A percentile compares a stretch with the other conserved stretches of the same genome.
These are phyloP conservation scores for Pseudogymnoascus sp. DNA, from an alignment of 2,329 filamentous ascomycete genomes.

Conservation along the genomic window DNA sequence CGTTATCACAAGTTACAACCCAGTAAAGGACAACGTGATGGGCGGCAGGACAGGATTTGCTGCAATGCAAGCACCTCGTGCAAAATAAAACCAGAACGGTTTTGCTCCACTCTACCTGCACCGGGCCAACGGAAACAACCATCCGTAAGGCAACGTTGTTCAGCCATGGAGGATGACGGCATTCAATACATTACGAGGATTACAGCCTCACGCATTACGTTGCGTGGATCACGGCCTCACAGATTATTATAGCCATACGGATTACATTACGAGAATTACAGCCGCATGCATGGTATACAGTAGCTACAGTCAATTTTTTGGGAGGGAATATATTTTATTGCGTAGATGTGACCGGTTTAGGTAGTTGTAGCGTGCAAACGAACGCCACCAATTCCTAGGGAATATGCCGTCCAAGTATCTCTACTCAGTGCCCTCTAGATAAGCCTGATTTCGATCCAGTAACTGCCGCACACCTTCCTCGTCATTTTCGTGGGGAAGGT, in stretches of 20 bases:
- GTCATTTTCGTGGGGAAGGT: not conserved
- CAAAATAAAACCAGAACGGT: not conserved
- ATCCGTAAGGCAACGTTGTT: not conserved
- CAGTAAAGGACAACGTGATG: not conserved
- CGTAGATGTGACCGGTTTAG: not conserved
- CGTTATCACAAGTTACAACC: not conserved
- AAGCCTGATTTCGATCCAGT: not conserved
- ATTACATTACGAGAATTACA: too few species aligned
- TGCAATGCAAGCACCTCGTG: not conserved
- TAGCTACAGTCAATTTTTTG: not conserved
- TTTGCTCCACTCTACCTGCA: not conserved
- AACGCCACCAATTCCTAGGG: not conserved
- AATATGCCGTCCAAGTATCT: not conserved
- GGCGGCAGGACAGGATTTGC: not conserved
- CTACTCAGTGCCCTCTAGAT: not conserved
- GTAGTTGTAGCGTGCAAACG: not conserved
- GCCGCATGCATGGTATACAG: not conserved
- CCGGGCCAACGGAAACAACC: not conserved
- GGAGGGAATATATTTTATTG: not conserved
- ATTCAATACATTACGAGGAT: not conserved
- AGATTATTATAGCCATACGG: too few species aligned
- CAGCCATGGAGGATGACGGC: not conserved
- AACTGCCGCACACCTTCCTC: not conserved
- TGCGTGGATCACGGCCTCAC: not conserved
- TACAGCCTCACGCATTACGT: not conserved